Evolutionary conservation across 768 basidiomycete genomes (phyloP), one percentile per base, ranked within the genome.

Genomic region (Xerocomellus intermedius): DNA sequence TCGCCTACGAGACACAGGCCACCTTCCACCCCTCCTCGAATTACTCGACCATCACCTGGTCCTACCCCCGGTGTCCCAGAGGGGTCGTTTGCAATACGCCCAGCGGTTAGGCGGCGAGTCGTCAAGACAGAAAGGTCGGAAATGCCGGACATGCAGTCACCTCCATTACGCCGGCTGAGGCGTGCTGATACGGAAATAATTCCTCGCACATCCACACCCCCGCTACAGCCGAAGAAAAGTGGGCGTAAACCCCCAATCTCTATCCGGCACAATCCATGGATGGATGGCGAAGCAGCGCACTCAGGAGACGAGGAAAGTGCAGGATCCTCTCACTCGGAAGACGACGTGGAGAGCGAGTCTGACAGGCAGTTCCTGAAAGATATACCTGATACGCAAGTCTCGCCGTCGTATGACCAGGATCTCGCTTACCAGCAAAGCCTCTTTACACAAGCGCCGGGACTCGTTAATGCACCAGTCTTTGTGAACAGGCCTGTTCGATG

Each of bases 221-320:
- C 64, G 2, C 45, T 56, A n/a, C 67, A 48, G 17, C 57, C 58
- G 1, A 71, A 64, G 61, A 65, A 60, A 41, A 44, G 44, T 37
- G 44, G 58, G 45, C 58, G 52, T 28, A 71, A 62, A 50, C 64
- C 45, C 3, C 60, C 57, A 9, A 70, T 72, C 14, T 72, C 71
- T 68, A 80, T 67, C 62, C 69, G 67, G 42, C 50, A 68, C 44
- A 74, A 77, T 58, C 76, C 72, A 1, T 75, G 85, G 65, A 76
- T 90, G 48, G 89, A 90, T 60, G 75, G 82, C 33, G 86, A 85
- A 65, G 91, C 91, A 4, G 70, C 70, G 17, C 91, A 92, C 62
- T 94, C 92, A 9, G 91, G 90, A 19, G 89, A 90, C 53, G 91
- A 93, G 63, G 76, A 77, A 51, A 86, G 85, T 61, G 79, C 76